phyloP scores from a whole-genome alignment of 2,329 filamentous ascomycete species.

The Penicillium griseofulvum region DNA sequence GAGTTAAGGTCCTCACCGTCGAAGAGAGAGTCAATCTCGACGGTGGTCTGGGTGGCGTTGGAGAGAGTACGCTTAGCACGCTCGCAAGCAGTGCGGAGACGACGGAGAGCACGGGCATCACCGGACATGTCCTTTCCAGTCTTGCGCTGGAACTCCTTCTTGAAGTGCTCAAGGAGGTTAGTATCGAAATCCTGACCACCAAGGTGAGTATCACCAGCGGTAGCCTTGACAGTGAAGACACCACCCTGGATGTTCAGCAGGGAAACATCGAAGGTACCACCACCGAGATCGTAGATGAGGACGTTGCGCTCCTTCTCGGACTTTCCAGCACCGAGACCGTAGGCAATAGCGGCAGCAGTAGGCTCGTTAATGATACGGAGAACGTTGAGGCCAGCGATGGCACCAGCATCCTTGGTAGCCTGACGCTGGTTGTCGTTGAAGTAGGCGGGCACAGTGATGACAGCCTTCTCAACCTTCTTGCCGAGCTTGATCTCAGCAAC shows the following conservation, averaged over 20 bases:
- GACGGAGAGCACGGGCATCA: slow-evolving; percentile 88
- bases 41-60: slow-evolving; percentile 93
- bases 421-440: slow-evolving; percentile 99
- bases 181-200: slow-evolving; percentile 97
- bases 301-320: slow-evolving; percentile 98
- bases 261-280: slow-evolving; percentile 99
- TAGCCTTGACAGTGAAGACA: slow-evolving; percentile 99
- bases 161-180: slow-evolving; percentile 93
- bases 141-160: slow-evolving; percentile 86
- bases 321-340: slow-evolving; percentile 94
- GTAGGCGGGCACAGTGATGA: slow-evolving; percentile 98
- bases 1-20: slow-evolving; percentile 97
- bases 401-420: slow-evolving; percentile 98
- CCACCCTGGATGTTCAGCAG: slow-evolving; percentile 98
- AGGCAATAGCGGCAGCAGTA: slow-evolving; percentile 95
- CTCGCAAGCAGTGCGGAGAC: slow-evolving; percentile 96
- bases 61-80: slow-evolving; percentile 99
- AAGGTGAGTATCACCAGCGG: slow-evolving; percentile 94
- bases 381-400: slow-evolving; percentile 94
- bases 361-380: slow-evolving; percentile 99
- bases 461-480: slow-evolving; percentile 98
- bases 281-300: slow-evolving; percentile 99
- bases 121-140: slow-evolving; percentile 75
- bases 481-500: slow-evolving; percentile 97
- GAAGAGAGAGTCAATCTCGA: slow-evolving; percentile 98